Evolutionary conservation across 1,139 yeast species (phyloP).

Genomic region (Candida sp.): DNA sequence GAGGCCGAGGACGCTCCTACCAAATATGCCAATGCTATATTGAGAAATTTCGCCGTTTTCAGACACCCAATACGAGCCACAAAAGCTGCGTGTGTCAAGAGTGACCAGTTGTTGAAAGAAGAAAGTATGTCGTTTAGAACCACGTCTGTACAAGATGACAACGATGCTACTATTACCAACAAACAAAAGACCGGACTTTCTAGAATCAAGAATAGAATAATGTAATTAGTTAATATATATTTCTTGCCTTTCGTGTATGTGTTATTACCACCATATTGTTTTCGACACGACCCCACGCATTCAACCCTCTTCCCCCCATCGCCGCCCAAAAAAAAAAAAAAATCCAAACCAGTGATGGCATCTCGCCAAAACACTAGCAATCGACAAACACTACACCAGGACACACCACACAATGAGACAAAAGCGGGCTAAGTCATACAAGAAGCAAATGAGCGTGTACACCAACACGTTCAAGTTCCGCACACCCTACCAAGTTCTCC

Average conservation of each 20-base stretch:
- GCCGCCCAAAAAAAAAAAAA: conserved; percentile 2
- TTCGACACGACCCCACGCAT: background rate
- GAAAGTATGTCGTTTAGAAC: conserved; percentile 56
- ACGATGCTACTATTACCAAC: conserved; percentile 5
- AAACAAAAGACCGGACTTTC: conserved; percentile 6
- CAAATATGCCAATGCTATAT: conserved; percentile 47
- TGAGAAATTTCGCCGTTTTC: conserved; percentile 50
- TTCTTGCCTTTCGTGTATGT: background rate
- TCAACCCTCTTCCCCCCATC: background rate
- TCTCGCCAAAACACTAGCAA: background rate
- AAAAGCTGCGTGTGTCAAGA: conserved; percentile 27
- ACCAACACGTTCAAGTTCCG: conserved; percentile 89
- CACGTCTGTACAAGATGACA: conserved; percentile 15
- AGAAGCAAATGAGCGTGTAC: conserved; percentile 89
- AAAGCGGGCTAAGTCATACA: conserved; percentile 92
- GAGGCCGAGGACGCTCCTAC: conserved; percentile 63
- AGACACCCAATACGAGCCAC: conserved; percentile 24
- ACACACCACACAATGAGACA: conserved; percentile 69
- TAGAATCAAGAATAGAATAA: conserved; percentile 8
- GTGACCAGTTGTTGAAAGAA: conserved; percentile 53
- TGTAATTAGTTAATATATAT: conserved; percentile 1
- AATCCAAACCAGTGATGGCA: background rate
- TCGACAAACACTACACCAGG: background rate
- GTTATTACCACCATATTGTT: background rate
- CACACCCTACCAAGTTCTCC: conserved; percentile 88